Evolutionary conservation across 2,329 filamentous ascomycete genomes (phyloP).

Genomic region (Exophiala lecanii-corni): DNA sequence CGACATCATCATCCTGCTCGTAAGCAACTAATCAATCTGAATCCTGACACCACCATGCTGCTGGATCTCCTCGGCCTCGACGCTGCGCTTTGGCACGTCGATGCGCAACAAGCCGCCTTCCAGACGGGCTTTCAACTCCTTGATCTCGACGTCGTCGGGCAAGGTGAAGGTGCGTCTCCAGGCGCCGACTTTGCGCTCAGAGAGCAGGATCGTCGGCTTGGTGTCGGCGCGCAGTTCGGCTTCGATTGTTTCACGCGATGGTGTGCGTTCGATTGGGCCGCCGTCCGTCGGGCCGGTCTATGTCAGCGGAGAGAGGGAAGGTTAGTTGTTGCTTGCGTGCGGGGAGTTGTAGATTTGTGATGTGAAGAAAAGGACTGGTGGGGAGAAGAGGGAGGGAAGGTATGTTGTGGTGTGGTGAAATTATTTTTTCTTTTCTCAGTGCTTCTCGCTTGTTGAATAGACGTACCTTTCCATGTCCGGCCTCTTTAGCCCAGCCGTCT

Average conservation of each 20-base stretch:
- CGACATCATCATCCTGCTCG: no score
- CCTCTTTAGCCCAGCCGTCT: constrained; percentile 18
- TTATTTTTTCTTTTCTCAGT: no score
- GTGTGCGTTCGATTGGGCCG: constrained; percentile 16
- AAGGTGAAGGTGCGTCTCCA: constrained; percentile 23
- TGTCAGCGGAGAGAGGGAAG: background rate
- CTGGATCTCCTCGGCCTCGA: constrained; percentile 12
- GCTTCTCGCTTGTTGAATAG: no score
- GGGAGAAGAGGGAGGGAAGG: background rate
- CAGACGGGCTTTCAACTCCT: constrained; percentile 20
- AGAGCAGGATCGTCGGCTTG: constrained; percentile 18
- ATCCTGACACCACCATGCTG: constrained; percentile 19
- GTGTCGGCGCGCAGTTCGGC: constrained; percentile 13
- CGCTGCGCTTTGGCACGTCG: constrained; percentile 20
- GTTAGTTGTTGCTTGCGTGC: background rate
- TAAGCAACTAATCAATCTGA: constrained; percentile 17
- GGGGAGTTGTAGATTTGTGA: background rate
- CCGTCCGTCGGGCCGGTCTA: constrained; percentile 9
- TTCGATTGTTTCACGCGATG: constrained; percentile 20
- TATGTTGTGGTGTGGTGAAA: no score
- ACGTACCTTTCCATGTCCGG: constrained; percentile 19
- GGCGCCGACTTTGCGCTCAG: constrained; percentile 19
- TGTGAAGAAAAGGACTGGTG: background rate
- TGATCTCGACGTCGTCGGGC: constrained; percentile 23
- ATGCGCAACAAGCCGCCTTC: constrained; percentile 20